Percentiles rank a stretch among this genome's conserved stretches.
Evolutionary conservation across 2,329 filamentous ascomycete genomes (phyloP).

Genomic region (Colletotrichum endophyticum): DNA sequence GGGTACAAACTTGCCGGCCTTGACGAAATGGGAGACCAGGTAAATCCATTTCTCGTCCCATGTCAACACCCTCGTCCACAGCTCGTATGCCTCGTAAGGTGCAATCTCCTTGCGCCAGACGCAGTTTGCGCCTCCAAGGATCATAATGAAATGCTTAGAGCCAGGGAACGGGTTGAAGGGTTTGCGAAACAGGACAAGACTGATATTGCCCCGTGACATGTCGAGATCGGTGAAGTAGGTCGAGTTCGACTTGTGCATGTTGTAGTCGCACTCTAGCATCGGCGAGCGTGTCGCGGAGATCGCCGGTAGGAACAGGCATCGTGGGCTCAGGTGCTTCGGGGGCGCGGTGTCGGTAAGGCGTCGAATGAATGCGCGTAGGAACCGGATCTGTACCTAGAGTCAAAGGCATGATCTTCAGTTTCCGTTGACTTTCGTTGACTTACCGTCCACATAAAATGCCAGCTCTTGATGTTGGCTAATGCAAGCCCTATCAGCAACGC

Average conservation of each 20-base stretch:
- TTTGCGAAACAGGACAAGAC: slow-evolving; percentile 67
- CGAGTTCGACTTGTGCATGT: slow-evolving; percentile 81
- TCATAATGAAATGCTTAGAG: slow-evolving; percentile 60
- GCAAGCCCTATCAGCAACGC: neutral
- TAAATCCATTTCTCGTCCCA: slow-evolving; percentile 89
- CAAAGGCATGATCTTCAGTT: neutral
- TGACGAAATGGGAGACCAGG: slow-evolving; percentile 75
- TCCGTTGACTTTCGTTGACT: neutral
- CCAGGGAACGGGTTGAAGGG: slow-evolving; percentile 42
- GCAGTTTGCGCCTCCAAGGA: slow-evolving; percentile 29
- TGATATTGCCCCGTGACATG: slow-evolving; percentile 79
- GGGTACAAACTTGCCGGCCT: slow-evolving; percentile 61
- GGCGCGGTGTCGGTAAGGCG: slow-evolving; percentile 26
- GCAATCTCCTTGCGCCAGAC: slow-evolving; percentile 14
- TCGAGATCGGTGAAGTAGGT: slow-evolving; percentile 93
- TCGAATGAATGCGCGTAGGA: slow-evolving; percentile 37
- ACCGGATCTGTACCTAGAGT: slow-evolving; percentile 26
- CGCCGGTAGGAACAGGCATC: slow-evolving; percentile 38
- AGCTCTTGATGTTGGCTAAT: neutral
- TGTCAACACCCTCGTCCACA: slow-evolving; percentile 15
- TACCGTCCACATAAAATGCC: slow-evolving; percentile 6
- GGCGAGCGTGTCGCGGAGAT: slow-evolving; percentile 71
- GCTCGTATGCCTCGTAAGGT: slow-evolving; percentile 12
- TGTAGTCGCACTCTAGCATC: slow-evolving; percentile 83
- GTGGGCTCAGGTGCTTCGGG: slow-evolving; percentile 26